Evolutionary conservation across 1,284 basidiomycete genomes (phyloP).

Genomic region (Vanrija sp.): DNA sequence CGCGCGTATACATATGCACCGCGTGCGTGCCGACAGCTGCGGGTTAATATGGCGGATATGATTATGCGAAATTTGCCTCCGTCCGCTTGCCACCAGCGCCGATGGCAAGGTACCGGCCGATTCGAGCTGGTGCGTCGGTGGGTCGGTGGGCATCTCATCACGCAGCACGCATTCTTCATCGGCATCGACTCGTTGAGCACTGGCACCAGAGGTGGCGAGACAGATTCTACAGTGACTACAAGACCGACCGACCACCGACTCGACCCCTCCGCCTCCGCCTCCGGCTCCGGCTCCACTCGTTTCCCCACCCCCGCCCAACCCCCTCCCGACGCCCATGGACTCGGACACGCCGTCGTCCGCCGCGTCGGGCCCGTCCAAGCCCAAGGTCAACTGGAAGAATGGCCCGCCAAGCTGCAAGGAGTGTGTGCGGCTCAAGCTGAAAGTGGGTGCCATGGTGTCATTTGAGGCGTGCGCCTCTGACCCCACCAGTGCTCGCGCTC

Average conservation of each 20-base stretch:
- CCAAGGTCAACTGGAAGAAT: conserved; percentile 22
- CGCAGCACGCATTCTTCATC: not conserved
- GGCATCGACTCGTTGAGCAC: no score
- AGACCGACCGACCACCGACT: no score
- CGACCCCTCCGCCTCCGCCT: not conserved
- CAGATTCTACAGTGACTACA: not conserved
- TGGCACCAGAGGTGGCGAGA: not conserved
- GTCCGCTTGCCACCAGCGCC: no score
- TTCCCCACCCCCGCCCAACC: no score
- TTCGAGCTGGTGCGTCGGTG: no score
- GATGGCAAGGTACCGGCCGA: no score
- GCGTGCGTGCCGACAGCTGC: no score
- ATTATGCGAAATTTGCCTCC: no score
- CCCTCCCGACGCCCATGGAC: not conserved
- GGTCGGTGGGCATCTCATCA: no score
- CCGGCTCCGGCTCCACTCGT: no score
- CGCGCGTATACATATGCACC: no score
- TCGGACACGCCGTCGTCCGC: not conserved
- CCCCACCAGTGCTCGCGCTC: conserved; percentile 21
- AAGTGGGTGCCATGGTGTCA: conserved; percentile 8
- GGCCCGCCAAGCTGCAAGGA: conserved; percentile 21
- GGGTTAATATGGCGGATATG: no score
- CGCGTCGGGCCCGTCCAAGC: not conserved
- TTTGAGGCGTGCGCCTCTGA: not conserved
- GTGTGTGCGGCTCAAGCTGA: conserved; percentile 23